Conservation (phyloP, 805 yeast genomes). For the Candida awuae region DNA sequence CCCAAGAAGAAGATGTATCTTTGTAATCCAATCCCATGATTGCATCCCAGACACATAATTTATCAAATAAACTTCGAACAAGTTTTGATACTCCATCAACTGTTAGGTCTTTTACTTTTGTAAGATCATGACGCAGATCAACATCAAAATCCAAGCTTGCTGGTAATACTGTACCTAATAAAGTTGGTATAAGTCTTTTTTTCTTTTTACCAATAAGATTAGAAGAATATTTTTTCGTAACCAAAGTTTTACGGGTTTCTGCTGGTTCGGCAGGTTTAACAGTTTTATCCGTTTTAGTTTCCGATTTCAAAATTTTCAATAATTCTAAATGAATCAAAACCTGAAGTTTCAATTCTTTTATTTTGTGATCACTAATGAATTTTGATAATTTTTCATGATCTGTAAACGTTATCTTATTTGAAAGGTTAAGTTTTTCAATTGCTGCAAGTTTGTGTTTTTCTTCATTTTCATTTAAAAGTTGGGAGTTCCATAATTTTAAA, state of each 20-base stretch:
- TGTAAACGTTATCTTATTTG: constrained; percentile 1
- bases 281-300: background rate
- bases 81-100: constrained; percentile 3
- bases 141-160: constrained; percentile 20
- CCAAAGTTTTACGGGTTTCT: too few species aligned
- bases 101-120: background rate
- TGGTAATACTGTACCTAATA: constrained; percentile 26
- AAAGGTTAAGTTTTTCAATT: constrained; percentile 5
- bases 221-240: too few species aligned
- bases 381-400: constrained; percentile 7
- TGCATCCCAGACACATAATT: constrained; percentile 29
- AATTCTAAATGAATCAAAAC: constrained; percentile 23
- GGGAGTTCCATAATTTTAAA: too few species aligned
- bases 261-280: too few species aligned
- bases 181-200: constrained; percentile 27
- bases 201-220: too few species aligned
- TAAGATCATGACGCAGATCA: constrained; percentile 17
- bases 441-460: background rate
- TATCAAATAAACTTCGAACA: constrained; percentile 22
- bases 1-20: constrained; percentile 23
- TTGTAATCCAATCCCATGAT: constrained; percentile 20
- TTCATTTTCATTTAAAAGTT: constrained; percentile 1
- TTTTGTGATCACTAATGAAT: constrained; percentile 17
- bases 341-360: constrained; percentile 26
- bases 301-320: constrained; percentile 14